Evolutionary conservation across 108 stramenopile species (phyloP).

Genomic region (Skeletonema marinoi): DNA sequence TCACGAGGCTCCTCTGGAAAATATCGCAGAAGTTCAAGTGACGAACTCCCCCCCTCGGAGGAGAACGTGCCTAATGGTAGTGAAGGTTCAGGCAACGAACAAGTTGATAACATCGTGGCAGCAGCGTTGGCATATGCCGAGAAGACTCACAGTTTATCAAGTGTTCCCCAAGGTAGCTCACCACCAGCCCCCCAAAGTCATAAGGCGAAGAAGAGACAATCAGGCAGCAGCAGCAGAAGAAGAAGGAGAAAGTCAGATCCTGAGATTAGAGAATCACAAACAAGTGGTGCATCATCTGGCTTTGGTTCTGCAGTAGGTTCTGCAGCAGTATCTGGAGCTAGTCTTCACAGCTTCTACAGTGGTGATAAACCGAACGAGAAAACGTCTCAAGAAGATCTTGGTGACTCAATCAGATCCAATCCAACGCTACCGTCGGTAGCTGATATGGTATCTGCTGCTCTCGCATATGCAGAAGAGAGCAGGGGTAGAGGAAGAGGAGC

Average conservation of each 20-base stretch:
- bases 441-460: neutral
- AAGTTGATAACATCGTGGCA: constrained; percentile 38
- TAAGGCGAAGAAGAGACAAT: neutral
- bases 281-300: neutral
- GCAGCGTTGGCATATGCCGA: constrained; percentile 49
- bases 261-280: neutral
- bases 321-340: neutral
- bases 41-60: constrained; percentile 12
- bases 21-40: constrained; percentile 2
- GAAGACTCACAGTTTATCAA: constrained; percentile 21
- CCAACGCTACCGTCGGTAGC: neutral
- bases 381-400: neutral
- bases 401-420: neutral
- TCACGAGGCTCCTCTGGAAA: neutral
- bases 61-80: constrained; percentile 5
- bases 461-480: neutral
- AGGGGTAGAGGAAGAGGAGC: neutral
- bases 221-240: neutral
- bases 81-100: neutral
- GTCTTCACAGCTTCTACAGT: constrained; percentile 1
- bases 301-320: no score
- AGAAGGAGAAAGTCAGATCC: neutral
- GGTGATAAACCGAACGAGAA: neutral
- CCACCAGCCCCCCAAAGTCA: neutral
- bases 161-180: neutral